Conservation (phyloP, 2,329 filamentous ascomycete genomes). For the Fusarium miscanthi region DNA sequence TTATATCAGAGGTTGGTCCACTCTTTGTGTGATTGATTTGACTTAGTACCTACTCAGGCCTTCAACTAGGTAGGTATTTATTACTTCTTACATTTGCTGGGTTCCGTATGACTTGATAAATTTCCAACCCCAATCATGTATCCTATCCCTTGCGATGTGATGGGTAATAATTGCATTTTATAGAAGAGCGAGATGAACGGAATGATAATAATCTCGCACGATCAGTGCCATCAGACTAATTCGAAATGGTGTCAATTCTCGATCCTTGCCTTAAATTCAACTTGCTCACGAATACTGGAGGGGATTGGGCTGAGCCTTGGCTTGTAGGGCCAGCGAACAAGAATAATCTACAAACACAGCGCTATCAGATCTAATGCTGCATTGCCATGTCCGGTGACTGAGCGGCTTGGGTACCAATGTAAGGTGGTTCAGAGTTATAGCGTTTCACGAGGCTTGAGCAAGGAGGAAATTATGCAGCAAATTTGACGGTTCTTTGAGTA, state of each 20-base stretch:
- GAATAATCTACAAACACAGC: background rate
- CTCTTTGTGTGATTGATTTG: background rate
- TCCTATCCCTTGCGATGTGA: too few relatives aligned
- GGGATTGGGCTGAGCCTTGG: background rate
- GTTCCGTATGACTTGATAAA: background rate
- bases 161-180: background rate
- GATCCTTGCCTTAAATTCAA: background rate
- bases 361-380: background rate
- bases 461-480: background rate
- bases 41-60: background rate
- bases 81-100: background rate
- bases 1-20: slow-evolving; percentile 4
- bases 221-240: background rate
- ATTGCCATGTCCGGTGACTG: background rate
- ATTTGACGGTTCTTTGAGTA: background rate
- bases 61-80: too few relatives aligned
- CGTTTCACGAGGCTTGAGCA: background rate
- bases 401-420: background rate
- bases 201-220: background rate
- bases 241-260: background rate
- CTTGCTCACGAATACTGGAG: background rate
- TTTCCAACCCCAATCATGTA: background rate
- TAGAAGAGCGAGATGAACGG: background rate
- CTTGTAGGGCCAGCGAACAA: slow-evolving; percentile 1
- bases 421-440: background rate